Percentiles rank a stretch among this genome's conserved stretches.
phyloP scores from a whole-genome alignment of 371 early-diverging fungal species.

The Smittium culicis region DNA sequence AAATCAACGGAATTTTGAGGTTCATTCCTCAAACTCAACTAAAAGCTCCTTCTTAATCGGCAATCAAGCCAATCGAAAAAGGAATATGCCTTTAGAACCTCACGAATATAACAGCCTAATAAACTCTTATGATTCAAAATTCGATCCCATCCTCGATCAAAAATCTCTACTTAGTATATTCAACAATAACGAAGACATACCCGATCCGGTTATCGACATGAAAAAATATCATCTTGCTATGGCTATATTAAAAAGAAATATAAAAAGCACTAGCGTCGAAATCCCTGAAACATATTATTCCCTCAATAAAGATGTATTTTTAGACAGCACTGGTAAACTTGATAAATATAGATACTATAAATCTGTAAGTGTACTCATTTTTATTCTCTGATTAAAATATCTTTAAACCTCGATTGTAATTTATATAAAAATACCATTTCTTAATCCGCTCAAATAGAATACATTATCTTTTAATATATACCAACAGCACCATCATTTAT shows the following conservation, averaged over 20 bases:
- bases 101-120: not conserved
- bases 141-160: not conserved
- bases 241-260: constrained; percentile 1
- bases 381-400: not conserved
- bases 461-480: too few species aligned
- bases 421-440: too few species aligned
- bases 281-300: not conserved
- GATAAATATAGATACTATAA: not conserved
- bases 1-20: not conserved
- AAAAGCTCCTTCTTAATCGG: not conserved
- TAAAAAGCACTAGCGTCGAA: not conserved
- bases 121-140: not conserved
- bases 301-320: not conserved
- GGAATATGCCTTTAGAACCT: not conserved
- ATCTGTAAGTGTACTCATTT: not conserved
- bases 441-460: too few species aligned
- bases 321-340: not conserved
- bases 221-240: not conserved
- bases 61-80: not conserved
- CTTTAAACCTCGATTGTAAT: too few species aligned
- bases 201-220: not conserved
- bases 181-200: constrained; percentile 2
- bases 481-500: too few species aligned
- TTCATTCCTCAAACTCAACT: not conserved
- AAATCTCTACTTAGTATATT: constrained; percentile 5